A percentile compares a stretch with the other conserved stretches of the same genome.
Conservation (phyloP, 345 rosid genomes). For the Theobroma cacao region DNA sequence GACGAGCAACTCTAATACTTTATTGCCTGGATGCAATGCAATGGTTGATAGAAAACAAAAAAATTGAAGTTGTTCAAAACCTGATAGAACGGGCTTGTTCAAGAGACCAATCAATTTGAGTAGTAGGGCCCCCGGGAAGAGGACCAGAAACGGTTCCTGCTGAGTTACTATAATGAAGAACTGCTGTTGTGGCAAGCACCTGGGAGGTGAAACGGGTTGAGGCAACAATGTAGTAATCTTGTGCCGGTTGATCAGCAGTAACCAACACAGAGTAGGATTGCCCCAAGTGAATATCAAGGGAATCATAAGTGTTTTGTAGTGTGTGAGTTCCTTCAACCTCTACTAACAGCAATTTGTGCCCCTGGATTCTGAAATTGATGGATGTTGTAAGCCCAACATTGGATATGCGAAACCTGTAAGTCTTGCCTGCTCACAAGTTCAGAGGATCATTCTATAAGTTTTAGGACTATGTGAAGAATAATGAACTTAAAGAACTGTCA, state of each 20-base stretch:
- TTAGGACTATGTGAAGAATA: background rate
- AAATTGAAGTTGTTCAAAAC: conserved; percentile 20
- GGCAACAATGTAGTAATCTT: conserved; percentile 65
- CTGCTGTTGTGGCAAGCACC: conserved; percentile 52
- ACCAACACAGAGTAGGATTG: conserved; percentile 72
- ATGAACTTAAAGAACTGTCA: background rate
- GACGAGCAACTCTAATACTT: background rate
- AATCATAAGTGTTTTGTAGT: conserved; percentile 56
- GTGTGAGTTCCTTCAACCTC: conserved; percentile 87
- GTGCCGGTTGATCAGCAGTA: conserved; percentile 62
- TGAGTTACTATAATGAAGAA: conserved; percentile 71
- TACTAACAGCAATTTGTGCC: conserved; percentile 67
- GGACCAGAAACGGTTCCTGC: conserved; percentile 53
- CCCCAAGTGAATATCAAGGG: conserved; percentile 72
- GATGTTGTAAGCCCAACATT: conserved; percentile 68
- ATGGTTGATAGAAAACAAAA: background rate
- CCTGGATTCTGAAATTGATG: conserved; percentile 78
- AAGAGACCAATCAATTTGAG: conserved; percentile 76
- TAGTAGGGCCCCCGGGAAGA: conserved; percentile 63
- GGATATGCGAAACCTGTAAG: conserved; percentile 71
- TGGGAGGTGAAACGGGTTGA: conserved; percentile 62
- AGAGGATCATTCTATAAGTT: background rate
- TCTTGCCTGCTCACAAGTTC: conserved; percentile 45
- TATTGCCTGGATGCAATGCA: background rate
- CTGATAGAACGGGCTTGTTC: conserved; percentile 66